Evolutionary conservation across 1,284 basidiomycete genomes (phyloP).

Genomic region (Trichosporon faecale): DNA sequence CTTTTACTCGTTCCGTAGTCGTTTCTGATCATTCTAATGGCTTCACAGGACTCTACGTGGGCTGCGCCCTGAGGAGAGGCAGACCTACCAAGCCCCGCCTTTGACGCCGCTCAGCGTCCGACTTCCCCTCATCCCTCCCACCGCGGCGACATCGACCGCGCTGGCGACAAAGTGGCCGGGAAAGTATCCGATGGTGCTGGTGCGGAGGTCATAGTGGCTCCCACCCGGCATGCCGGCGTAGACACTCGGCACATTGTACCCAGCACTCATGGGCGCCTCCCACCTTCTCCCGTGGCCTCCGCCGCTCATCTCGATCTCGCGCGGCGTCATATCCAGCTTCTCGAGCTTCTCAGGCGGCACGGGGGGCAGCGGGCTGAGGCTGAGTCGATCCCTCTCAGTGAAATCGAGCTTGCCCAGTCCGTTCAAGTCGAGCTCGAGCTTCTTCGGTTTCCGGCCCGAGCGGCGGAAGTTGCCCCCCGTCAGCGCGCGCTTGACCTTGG

Average conservation of each 20-base stretch:
- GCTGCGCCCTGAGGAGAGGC: too few species aligned
- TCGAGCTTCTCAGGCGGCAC: neutral
- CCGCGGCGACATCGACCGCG: neutral
- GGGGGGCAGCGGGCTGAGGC: neutral
- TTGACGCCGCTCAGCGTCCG: slow-evolving; percentile 6
- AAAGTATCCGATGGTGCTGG: neutral
- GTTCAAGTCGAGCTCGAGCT: neutral
- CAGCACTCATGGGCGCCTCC: neutral
- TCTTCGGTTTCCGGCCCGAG: neutral
- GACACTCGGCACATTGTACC: neutral
- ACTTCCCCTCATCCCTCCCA: neutral
- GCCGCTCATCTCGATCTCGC: neutral
- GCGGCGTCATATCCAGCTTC: neutral
- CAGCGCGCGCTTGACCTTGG: neutral
- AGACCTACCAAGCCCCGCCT: neutral
- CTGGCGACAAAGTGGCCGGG: neutral
- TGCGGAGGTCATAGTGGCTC: slow-evolving; percentile 7
- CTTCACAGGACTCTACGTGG: neutral
- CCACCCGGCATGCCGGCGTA: neutral
- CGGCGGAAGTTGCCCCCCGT: slow-evolving; percentile 6
- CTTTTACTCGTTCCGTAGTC: neutral
- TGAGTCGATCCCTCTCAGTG: neutral
- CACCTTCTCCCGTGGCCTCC: neutral
- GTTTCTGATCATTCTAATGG: neutral
- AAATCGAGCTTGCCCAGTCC: neutral